Conservation (phyloP, 768 basidiomycete genomes). For the Kwoniella botswanensis region DNA sequence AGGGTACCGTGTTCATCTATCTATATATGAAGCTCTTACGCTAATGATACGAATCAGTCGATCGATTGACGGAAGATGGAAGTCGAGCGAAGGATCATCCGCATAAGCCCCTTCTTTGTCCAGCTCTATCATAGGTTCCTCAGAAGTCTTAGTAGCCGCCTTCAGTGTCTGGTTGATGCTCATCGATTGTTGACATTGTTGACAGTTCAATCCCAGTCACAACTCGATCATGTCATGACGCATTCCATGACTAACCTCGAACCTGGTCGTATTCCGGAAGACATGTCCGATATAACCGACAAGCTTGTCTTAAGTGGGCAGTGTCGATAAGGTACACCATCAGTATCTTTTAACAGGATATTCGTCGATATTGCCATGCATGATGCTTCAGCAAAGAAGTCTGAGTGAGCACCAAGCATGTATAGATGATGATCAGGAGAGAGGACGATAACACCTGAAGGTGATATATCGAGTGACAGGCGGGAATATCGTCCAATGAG, state of each 20-base stretch:
- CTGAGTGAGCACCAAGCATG: background rate
- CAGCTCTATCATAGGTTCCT: too few relatives aligned
- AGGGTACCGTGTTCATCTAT: too few relatives aligned
- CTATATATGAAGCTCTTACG: too few relatives aligned
- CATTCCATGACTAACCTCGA: background rate
- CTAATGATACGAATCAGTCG: too few relatives aligned
- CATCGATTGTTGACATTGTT: too few relatives aligned
- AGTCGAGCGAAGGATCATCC: too few relatives aligned
- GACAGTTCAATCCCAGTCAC: background rate
- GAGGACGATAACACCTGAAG: background rate
- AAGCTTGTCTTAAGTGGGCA: background rate
- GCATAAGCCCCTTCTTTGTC: too few relatives aligned
- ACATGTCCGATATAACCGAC: background rate
- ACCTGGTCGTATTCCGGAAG: background rate
- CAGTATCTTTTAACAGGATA: background rate
- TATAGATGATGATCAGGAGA: too few relatives aligned
- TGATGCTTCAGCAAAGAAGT: too few relatives aligned
- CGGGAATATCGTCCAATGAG: slow-evolving; percentile 10
- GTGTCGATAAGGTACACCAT: background rate
- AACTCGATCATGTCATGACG: background rate
- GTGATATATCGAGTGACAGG: background rate
- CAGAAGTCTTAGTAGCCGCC: too few relatives aligned
- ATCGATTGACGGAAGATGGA: too few relatives aligned
- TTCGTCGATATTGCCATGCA: background rate
- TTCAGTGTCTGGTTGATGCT: too few relatives aligned